Conservation (phyloP, 495 filamentous ascomycete genomes). For the Acidomyces sp. region DNA sequence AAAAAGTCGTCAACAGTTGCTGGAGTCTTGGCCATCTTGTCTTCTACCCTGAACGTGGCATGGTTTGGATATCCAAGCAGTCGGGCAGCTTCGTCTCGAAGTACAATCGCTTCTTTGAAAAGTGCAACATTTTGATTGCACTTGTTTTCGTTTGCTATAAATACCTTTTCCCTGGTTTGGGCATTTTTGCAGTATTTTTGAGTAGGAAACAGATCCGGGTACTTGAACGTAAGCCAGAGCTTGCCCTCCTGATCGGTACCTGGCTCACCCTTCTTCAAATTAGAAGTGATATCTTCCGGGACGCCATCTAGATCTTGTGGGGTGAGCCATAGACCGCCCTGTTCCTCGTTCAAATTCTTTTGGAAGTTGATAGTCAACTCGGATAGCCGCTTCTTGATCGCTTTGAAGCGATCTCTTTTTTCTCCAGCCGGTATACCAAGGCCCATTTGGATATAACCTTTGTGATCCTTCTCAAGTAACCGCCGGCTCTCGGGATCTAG, state of each 20-base stretch:
- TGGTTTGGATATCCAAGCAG: slow-evolving; percentile 86
- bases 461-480: slow-evolving; percentile 56
- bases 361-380: slow-evolving; percentile 53
- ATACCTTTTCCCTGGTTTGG: slow-evolving; percentile 44
- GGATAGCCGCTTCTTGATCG: slow-evolving; percentile 57
- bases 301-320: slow-evolving; percentile 48
- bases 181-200: slow-evolving; percentile 48
- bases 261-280: slow-evolving; percentile 28
- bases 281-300: slow-evolving; percentile 46
- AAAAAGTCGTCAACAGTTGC: slow-evolving; percentile 78
- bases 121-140: slow-evolving; percentile 74
- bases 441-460: slow-evolving; percentile 51
- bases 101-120: slow-evolving; percentile 73
- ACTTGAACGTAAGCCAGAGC: slow-evolving; percentile 53
- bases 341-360: slow-evolving; percentile 58
- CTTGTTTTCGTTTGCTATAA: slow-evolving; percentile 61
- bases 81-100: slow-evolving; percentile 87
- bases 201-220: slow-evolving; percentile 54
- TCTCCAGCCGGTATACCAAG: slow-evolving; percentile 48
- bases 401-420: slow-evolving; percentile 53
- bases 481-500: slow-evolving; percentile 51
- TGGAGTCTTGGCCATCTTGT: slow-evolving; percentile 94
- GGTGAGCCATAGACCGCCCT: slow-evolving; percentile 54
- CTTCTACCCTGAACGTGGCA: slow-evolving; percentile 80
- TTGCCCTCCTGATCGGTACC: slow-evolving; percentile 44